Evolutionary conservation across 2,329 filamentous ascomycete genomes (phyloP), one percentile per base, ranked within the genome.

Genomic region (Lomentospora prolificans): DNA sequence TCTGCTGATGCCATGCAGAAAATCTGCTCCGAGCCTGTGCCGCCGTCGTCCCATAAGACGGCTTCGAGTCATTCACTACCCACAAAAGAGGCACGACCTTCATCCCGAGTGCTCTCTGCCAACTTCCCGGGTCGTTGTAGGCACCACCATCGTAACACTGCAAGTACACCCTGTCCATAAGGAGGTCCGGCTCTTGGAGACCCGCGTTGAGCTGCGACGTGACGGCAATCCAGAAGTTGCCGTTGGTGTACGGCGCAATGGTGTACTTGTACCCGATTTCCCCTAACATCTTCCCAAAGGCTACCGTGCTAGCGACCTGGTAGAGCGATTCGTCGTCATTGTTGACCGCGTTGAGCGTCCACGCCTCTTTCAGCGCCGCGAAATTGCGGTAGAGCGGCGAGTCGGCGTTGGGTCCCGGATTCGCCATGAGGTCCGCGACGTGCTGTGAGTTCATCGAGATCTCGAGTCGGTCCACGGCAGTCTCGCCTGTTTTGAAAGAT

Each of bases 11-110:
- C 72, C 72, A 75, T 7, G 53, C 54, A 1, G 59, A 54, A 53
- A 75, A 74, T 59, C 62, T 67, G 1, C 61, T 58, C 60, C 59
- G 55, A 3, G 72, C 72, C 58, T 72, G 69, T 4, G 66, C 64
- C 17, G 66, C 63, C 4, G 67, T 73, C 1, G 61, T 67, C 3
- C 72, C 71, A 19, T 70, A 64, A 22, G 60, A 62, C 4, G 73
- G 71, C 62, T 75, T 75, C n/a, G 71, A 69, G 58, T 75, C 73
- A 56, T 75, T 75, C 7, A 66, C 66, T 2, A 75, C 73, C 73
- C 73, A 75, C 1, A 75, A 50, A 0, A 75, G 62, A 41, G 73
- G 73, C 50, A 74, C 67, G 1, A 75, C 69, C 59, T 71, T 70
- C 59, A 72, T 65, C 2, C 70, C 69, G 0, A 75, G 63, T 1